Evolutionary conservation across 2,329 filamentous ascomycete genomes (phyloP).

Genomic region (Alternaria dauci): DNA sequence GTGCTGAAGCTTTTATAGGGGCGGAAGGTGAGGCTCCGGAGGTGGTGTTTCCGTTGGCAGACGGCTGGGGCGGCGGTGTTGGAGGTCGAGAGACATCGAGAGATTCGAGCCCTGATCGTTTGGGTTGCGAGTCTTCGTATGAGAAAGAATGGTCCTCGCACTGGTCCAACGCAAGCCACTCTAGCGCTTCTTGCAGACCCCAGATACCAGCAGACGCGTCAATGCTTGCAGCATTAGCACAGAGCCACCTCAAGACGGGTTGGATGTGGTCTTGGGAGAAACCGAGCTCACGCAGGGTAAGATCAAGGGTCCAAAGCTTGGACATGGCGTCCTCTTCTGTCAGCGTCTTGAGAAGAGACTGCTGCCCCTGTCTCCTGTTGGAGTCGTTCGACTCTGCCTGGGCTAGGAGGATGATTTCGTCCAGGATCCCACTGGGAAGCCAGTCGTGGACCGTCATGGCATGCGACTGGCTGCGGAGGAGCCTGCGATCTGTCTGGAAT

Average conservation of each 20-base stretch:
- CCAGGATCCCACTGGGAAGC: constrained; percentile 80
- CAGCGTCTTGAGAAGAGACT: constrained; percentile 53
- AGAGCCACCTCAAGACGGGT: constrained; percentile 47
- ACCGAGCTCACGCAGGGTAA: constrained; percentile 72
- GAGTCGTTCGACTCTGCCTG: constrained; percentile 66
- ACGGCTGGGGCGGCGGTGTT: constrained; percentile 14
- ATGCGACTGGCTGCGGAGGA: constrained; percentile 82
- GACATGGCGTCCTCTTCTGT: constrained; percentile 80
- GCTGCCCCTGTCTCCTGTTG: constrained; percentile 57
- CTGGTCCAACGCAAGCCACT: constrained; percentile 88
- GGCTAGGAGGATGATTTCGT: constrained; percentile 77
- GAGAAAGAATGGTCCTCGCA: constrained; percentile 72
- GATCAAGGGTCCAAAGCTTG: constrained; percentile 84
- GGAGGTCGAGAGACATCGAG: constrained; percentile 36
- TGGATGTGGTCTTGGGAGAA: constrained; percentile 62
- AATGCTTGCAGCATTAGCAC: constrained; percentile 45
- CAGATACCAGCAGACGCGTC: constrained; percentile 71
- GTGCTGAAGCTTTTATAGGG: constrained; percentile 9
- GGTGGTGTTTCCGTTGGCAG: background rate
- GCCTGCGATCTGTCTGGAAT: constrained; percentile 83
- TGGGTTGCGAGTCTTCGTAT: constrained; percentile 63
- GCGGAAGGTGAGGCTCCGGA: background rate
- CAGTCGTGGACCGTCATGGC: constrained; percentile 76
- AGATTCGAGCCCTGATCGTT: constrained; percentile 25
- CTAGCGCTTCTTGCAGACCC: constrained; percentile 86